Evolutionary conservation across 2,329 filamentous ascomycete genomes (phyloP).

Genomic region (Colletotrichum lupini): DNA sequence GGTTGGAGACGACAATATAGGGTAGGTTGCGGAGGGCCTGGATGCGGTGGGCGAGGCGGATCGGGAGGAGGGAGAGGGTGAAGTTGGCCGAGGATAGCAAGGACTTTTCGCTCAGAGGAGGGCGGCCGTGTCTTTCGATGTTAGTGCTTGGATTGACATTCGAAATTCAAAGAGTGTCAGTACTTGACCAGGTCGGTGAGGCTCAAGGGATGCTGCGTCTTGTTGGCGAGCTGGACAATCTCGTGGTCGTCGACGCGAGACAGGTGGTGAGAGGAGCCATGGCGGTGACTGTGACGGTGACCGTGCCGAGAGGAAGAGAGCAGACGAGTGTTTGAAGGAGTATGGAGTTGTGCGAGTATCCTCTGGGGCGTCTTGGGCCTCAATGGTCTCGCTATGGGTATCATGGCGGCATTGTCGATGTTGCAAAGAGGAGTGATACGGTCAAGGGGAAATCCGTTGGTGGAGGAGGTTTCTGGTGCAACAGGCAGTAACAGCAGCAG

Average conservation of each 20-base stretch:
- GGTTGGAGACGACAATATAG: conserved; percentile 98
- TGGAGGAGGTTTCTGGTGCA: background rate
- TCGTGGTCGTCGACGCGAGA: conserved; percentile 58
- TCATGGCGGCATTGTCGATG: conserved; percentile 59
- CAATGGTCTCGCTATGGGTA: conserved; percentile 50
- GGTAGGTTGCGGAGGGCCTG: conserved; percentile 93
- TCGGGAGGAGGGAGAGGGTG: conserved; percentile 90
- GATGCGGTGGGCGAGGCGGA: conserved; percentile 92
- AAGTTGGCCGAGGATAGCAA: conserved; percentile 95
- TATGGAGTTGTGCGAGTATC: conserved; percentile 21
- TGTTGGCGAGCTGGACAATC: conserved; percentile 80
- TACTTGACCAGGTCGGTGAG: conserved; percentile 91
- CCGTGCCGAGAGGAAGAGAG: conserved; percentile 39
- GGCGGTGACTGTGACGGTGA: conserved; percentile 8
- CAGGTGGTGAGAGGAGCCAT: conserved; percentile 30
- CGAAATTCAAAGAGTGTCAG: background rate
- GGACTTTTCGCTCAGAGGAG: conserved; percentile 82
- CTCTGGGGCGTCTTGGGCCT: conserved; percentile 45
- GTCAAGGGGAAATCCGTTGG: background rate
- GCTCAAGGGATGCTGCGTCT: conserved; percentile 83
- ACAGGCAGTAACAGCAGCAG: background rate
- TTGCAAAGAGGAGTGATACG: conserved; percentile 1
- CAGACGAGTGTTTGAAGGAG: conserved; percentile 3
- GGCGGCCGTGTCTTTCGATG: conserved; percentile 74
- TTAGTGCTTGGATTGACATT: background rate